Evolutionary conservation across 768 basidiomycete species (phyloP).

Genomic region (Kwoniella pini): DNA sequence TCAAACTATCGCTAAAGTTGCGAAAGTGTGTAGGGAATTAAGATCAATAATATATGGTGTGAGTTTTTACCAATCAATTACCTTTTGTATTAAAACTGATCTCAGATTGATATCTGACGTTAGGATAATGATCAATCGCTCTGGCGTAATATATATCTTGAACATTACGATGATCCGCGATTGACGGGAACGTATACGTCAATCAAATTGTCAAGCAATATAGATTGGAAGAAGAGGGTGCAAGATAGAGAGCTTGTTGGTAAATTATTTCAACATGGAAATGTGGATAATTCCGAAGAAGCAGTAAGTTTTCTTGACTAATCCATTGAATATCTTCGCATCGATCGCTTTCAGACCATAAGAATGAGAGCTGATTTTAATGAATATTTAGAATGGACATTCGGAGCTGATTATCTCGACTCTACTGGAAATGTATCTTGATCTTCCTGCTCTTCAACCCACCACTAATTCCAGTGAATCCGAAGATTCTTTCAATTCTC

Average conservation of each 20-base stretch:
- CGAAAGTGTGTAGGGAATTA: slow-evolving; percentile 41
- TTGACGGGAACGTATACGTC: slow-evolving; percentile 13
- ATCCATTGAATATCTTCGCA: neutral
- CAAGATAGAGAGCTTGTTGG: slow-evolving; percentile 37
- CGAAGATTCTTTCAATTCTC: slow-evolving; percentile 25
- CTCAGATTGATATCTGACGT: no score
- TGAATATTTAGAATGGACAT: slow-evolving; percentile 16
- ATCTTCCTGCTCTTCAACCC: slow-evolving; percentile 9
- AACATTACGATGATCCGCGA: slow-evolving; percentile 46
- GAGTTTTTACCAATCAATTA: slow-evolving; percentile 4
- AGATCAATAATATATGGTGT: slow-evolving; percentile 48
- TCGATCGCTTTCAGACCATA: neutral
- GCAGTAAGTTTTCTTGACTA: slow-evolving; percentile 20
- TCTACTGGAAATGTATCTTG: slow-evolving; percentile 33
- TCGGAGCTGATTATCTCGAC: slow-evolving; percentile 31
- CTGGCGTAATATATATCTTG: slow-evolving; percentile 44
- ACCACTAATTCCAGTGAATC: slow-evolving; percentile 6
- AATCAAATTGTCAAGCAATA: neutral
- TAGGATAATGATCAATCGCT: slow-evolving; percentile 44
- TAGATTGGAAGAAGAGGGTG: slow-evolving; percentile 41
- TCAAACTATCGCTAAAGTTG: slow-evolving; percentile 23
- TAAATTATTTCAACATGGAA: slow-evolving; percentile 37
- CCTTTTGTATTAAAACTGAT: neutral
- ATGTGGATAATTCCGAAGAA: slow-evolving; percentile 22
- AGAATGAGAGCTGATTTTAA: neutral